Evolutionary conservation across 78 protist genomes (phyloP), one percentile per base, ranked within the genome.

Genomic region (Guillardia theta): DNA sequence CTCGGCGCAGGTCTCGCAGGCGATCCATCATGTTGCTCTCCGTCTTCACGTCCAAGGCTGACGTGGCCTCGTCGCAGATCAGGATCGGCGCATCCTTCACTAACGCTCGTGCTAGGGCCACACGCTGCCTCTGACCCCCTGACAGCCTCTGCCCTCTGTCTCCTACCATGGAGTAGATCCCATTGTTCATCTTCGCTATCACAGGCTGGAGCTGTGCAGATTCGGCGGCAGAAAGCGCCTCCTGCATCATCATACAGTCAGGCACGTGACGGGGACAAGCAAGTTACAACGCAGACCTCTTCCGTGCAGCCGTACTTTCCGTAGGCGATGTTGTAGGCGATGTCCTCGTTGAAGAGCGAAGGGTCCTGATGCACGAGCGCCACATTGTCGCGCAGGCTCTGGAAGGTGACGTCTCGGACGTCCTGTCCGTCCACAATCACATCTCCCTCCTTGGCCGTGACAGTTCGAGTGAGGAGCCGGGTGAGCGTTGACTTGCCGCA

Each of bases 61-160:
- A 24, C 70, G 70, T 58, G 39, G 70, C 70, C 70, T 58, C 70
- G 70, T 58, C 70, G 6, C 70, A 58, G 39, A 58, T 58, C 36
- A 99, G 90, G 48, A 99, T 94, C 46, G 64, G 92, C 4, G 99
- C 98, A 44, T 97, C 92, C 45, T 95, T 30, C 22, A 98, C 43
- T 37, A 98, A 47, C 10, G 99, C 99, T 2, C 99, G 95, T 0
- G 99, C 99, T 24, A 98, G 96, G 19, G 98, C 98, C 53, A 98
- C 93, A 58, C 98, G 95, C 93, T 98, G 98, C 97, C 97, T 96
- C 94, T 98, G 98, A 50, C 99, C 99, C 83, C 99, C 99, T 41
- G 97, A 93, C 39, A 99, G 95, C 92, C 48, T 80, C 30, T 94
- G 93, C 8, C 98, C 99, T 12, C 98, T 83, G 47, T 97, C 98